phyloP scores from a whole-genome alignment of 164 flowering plant genomes.

The Stephania yunnanensis region DNA sequence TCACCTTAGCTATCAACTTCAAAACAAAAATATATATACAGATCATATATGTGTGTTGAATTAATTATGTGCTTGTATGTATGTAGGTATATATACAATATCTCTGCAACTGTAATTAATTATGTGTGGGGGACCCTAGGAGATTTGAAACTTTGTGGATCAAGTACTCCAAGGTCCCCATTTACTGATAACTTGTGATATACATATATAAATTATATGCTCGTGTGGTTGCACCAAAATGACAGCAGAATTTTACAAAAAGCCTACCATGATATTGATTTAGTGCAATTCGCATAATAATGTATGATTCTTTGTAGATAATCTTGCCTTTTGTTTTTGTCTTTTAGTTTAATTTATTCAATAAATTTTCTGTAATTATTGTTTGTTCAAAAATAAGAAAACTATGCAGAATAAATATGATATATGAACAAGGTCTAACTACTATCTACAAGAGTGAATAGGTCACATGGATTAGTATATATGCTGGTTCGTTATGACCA shows the following conservation, averaged over 20 bases:
- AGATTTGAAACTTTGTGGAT: not conserved
- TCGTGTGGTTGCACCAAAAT: conserved; percentile 1
- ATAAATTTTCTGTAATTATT: no score
- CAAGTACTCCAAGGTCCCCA: not conserved
- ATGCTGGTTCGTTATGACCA: no score
- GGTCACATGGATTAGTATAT: no score
- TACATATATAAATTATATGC: not conserved
- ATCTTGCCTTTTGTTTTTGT: not conserved
- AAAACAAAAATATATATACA: not conserved
- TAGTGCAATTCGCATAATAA: not conserved
- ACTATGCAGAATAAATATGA: no score
- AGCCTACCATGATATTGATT: conserved; percentile 2
- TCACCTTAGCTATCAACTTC: not conserved
- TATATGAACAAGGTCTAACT: no score
- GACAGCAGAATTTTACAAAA: not conserved
- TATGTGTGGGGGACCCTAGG: not conserved
- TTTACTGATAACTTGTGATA: not conserved
- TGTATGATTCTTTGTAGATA: conserved; percentile 1
- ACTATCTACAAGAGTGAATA: no score
- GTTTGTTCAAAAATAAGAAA: no score
- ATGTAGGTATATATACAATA: not conserved
- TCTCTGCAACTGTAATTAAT: conserved; percentile 1
- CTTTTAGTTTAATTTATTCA: no score
- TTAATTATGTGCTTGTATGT: not conserved
- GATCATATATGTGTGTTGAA: not conserved